Conservation (phyloP, 768 basidiomycete genomes). For the Amanita thiersii region DNA sequence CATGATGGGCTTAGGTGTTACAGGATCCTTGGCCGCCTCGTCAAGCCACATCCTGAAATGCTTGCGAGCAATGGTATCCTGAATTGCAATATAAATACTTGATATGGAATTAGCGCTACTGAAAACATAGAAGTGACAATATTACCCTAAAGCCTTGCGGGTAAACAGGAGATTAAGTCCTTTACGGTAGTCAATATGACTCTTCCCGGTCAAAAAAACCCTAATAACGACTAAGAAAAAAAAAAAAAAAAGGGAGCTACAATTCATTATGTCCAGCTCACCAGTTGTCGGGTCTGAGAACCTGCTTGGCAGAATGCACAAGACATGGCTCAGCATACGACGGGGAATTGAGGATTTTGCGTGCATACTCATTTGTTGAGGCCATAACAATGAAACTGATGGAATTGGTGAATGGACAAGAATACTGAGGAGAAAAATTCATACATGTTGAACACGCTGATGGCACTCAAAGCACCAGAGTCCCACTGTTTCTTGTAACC, state of each 20-base stretch:
- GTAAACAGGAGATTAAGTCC: constrained; percentile 90
- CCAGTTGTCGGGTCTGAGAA: constrained; percentile 87
- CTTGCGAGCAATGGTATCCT: constrained; percentile 75
- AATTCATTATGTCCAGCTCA: constrained; percentile 23
- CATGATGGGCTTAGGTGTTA: constrained; percentile 64
- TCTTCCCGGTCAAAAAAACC: constrained; percentile 97
- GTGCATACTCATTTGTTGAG: constrained; percentile 84
- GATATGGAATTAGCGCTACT: constrained; percentile 3
- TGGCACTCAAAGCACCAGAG: constrained; percentile 76
- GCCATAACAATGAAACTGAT: constrained; percentile 97
- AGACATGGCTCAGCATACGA: constrained; percentile 89
- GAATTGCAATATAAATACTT: constrained; percentile 78
- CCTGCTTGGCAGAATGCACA: constrained; percentile 82
- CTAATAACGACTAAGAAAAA: constrained; percentile 26
- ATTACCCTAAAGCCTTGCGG: constrained; percentile 82
- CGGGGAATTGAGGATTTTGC: constrained; percentile 96
- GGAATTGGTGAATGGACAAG: constrained; percentile 4
- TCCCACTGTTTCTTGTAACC: constrained; percentile 91
- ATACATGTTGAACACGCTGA: constrained; percentile 99
- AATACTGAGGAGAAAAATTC: constrained; percentile 17
- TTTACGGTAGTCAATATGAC: constrained; percentile 89
- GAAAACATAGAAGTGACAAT: constrained; percentile 11
- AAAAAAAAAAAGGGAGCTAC: background rate
- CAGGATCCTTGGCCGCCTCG: constrained; percentile 37
- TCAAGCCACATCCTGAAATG: constrained; percentile 71